Percentiles rank a stretch among this genome's conserved stretches.
These are phyloP conservation scores for Ophiostoma ulmi DNA, from an alignment of 2,329 filamentous ascomycete genomes.

Conservation along the genomic window DNA sequence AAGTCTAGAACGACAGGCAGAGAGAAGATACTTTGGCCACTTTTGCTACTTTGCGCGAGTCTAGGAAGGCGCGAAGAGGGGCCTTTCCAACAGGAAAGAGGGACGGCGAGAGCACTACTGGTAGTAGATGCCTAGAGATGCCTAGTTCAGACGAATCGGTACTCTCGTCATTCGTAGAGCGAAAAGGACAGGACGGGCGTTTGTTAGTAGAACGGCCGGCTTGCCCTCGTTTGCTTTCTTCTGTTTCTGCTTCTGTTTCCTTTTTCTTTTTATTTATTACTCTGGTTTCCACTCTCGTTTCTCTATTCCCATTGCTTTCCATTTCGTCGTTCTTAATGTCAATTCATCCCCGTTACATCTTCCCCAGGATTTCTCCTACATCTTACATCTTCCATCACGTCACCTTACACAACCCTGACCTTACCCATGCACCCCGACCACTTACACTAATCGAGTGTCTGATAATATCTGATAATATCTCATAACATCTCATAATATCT, in stretches of 20 bases:
- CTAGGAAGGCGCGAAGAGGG: constrained; percentile 4
- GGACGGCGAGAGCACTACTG: neutral
- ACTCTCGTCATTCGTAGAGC: neutral
- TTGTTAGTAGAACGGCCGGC: neutral
- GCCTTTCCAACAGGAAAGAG: neutral
- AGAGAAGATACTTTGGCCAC: neutral
- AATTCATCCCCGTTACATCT: neutral
- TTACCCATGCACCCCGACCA: neutral
- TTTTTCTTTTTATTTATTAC: neutral
- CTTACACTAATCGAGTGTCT: neutral
- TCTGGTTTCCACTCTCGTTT: neutral
- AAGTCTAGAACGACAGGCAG: neutral
- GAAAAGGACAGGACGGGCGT: neutral
- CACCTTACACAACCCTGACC: neutral
- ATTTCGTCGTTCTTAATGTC: neutral
- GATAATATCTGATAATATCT: too few relatives aligned
- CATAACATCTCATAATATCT: too few relatives aligned
- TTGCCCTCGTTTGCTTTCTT: neutral
- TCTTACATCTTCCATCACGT: neutral
- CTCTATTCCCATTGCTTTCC: neutral
- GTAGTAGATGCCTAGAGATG: too few relatives aligned
- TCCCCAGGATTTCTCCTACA: neutral
- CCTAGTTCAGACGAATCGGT: too few relatives aligned
- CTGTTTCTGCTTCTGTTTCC: neutral
- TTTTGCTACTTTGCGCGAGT: neutral